Base-by-base conservation (phyloP, 805 yeast genomes). In the Gaillardinia entomophila region DNA sequence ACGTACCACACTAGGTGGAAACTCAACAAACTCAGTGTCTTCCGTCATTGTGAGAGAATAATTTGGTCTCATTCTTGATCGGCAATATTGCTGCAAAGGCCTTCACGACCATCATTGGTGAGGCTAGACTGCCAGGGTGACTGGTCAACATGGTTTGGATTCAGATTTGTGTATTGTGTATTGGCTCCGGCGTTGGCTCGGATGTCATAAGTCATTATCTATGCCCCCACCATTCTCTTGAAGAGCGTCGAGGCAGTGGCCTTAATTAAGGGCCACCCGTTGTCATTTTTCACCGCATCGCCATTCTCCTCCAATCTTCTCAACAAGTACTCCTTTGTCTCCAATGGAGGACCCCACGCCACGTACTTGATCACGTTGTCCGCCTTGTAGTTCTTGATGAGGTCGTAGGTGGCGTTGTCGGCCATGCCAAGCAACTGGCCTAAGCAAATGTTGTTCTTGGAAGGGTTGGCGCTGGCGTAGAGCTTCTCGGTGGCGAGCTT, bases 401-500 rank as follows among this genome's bases (percentile, higher is more conserved):
- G 70, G 45, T 83, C 86, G 54, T 73, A 71, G 16, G 96, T 86
- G 39, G 85, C 75, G 49, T 82, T 81, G 58, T 89, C 97, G 32
- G 95, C 94, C 97, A 89, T 90, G 24, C 97, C 97, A 53, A 90
- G 66, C 43, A 89, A 73, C 65, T 90, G 97, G 27, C 90, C 97
- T 46, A 88, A 68, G 6, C 84, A 87, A 16, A 89, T 82, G 45
- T 84, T 83, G 28, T 77, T 63, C 55, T 62, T 46, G 45, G 54
- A 32, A 24, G 24, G 33, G 30, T 47, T 33, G 26, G 32, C 36
- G 26, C 38, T 36, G 25, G 56, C 49, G 31, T 48, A 42, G 26
- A 85, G 56, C 38, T 77, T 60, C 34, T 75, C 66, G 16, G 90
- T 77, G 11, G 86, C 92, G 46, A 75, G 63, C 44, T 75, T 62